A percentile compares a stretch with the other conserved stretches of the same genome.
Evolutionary conservation across 495 filamentous ascomycete species (phyloP).

Genomic region (Haplographium delicatum): DNA sequence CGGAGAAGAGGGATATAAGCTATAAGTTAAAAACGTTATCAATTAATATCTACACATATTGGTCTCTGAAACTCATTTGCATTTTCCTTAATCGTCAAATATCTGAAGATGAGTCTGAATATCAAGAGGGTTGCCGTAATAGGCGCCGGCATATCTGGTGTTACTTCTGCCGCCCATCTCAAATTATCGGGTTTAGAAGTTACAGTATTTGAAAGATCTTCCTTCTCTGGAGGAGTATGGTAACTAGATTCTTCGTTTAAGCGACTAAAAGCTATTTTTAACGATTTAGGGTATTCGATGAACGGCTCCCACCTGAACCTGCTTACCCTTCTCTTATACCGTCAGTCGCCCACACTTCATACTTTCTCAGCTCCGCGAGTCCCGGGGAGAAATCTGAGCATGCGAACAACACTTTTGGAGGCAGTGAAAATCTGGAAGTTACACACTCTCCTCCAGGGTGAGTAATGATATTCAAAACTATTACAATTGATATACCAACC

Average conservation of each 20-base stretch:
- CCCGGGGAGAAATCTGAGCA: neutral
- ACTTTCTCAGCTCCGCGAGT: conserved; percentile 1
- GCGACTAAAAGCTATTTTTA: neutral
- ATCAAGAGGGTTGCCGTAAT: conserved; percentile 57
- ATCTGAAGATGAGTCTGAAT: conserved; percentile 13
- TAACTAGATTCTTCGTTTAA: conserved; percentile 23
- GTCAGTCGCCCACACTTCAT: no score
- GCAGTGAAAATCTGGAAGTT: conserved; percentile 25
- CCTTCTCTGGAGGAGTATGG: conserved; percentile 58
- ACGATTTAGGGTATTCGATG: conserved; percentile 44
- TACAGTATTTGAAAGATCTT: conserved; percentile 58
- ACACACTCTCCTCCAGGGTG: conserved; percentile 46
- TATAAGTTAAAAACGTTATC: no score
- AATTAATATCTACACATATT: no score
- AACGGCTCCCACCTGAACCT: conserved; percentile 50
- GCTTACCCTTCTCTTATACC: conserved; percentile 55
- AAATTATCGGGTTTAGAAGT: conserved; percentile 53
- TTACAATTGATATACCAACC: neutral
- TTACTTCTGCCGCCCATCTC: conserved; percentile 59
- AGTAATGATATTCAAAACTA: no score
- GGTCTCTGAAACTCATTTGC: no score
- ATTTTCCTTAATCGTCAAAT: no score
- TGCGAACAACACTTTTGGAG: no score
- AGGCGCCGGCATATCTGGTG: conserved; percentile 65
- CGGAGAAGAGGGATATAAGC: no score